Conservation (phyloP, 1,284 basidiomycete genomes). For the Xerocomus amazonicus region DNA sequence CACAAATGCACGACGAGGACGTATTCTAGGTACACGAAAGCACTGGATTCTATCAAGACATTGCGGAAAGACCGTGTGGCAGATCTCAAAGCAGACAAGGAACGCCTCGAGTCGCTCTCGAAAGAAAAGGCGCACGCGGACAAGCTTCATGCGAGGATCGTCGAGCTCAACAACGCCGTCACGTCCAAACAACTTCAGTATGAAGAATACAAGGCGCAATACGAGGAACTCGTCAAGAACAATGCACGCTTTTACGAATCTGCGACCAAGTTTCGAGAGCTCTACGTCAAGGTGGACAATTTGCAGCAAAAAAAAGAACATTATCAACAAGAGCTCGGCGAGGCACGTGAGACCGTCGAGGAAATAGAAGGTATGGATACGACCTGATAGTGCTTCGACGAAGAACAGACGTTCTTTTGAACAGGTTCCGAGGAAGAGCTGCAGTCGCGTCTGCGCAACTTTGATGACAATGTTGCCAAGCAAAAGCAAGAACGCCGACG, state of each 20-base stretch:
- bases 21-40: conserved; percentile 90
- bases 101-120: conserved; percentile 76
- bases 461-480: conserved; percentile 60
- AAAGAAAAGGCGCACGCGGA: conserved; percentile 87
- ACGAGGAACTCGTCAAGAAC: conserved; percentile 63
- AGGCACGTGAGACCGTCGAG: conserved; percentile 66
- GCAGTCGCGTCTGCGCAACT: conserved; percentile 63
- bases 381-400: background rate
- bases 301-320: conserved; percentile 63
- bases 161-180: conserved; percentile 61
- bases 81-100: conserved; percentile 93
- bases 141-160: conserved; percentile 70
- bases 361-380: conserved; percentile 60
- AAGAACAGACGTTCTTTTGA: background rate
- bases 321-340: conserved; percentile 53
- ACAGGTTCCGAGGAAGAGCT: conserved; percentile 80
- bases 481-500: conserved; percentile 49
- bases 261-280: conserved; percentile 81
- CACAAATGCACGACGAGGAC: background rate
- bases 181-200: conserved; percentile 72
- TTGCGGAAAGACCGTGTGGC: conserved; percentile 87
- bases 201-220: conserved; percentile 66
- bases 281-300: conserved; percentile 71
- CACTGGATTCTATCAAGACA: conserved; percentile 88
- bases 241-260: conserved; percentile 85